Percentiles rank a stretch among this genome's conserved stretches.
phyloP scores from a whole-genome alignment of 1,284 basidiomycete genomes.

The Veloboletus limbatus region DNA sequence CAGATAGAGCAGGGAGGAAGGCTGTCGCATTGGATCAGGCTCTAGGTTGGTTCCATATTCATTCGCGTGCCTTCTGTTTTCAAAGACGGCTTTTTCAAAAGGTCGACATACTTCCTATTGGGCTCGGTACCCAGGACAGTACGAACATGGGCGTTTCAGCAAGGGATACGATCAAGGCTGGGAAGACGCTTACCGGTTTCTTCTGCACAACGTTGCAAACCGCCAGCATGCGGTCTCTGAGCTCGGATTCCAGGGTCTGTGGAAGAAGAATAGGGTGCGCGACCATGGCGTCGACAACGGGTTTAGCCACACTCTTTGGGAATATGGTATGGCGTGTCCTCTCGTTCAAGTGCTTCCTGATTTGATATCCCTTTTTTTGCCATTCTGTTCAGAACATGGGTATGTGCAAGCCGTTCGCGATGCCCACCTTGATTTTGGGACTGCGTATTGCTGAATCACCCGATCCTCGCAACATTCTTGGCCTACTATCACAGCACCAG shows the following conservation, averaged over 20 bases:
- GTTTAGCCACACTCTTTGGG: conserved; percentile 50
- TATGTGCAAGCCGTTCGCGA: conserved; percentile 48
- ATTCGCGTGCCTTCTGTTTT: not conserved
- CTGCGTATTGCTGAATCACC: conserved; percentile 25
- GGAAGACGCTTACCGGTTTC: conserved; percentile 65
- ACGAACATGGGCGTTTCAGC: conserved; percentile 67
- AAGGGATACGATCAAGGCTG: conserved; percentile 69
- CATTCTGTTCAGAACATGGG: conserved; percentile 44
- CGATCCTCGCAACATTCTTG: no score
- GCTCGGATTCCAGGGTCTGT: conserved; percentile 61
- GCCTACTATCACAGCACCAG: no score
- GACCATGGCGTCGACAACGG: conserved; percentile 46
- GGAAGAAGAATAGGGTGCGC: conserved; percentile 48
- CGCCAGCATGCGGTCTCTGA: conserved; percentile 41
- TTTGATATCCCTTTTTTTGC: not conserved
- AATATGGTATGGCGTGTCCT: conserved; percentile 47
- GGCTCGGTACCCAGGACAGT: conserved; percentile 47
- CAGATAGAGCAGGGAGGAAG: conserved; percentile 34
- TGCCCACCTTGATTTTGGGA: conserved; percentile 35
- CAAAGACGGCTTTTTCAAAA: conserved; percentile 22
- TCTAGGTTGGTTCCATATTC: conserved; percentile 36
- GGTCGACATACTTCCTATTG: conserved; percentile 59
- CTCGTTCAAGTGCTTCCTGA: not conserved
- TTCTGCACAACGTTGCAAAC: conserved; percentile 16
- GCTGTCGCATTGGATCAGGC: conserved; percentile 39